Conservation (phyloP, 1,284 basidiomycete species). For the Takashimella koratensis region DNA sequence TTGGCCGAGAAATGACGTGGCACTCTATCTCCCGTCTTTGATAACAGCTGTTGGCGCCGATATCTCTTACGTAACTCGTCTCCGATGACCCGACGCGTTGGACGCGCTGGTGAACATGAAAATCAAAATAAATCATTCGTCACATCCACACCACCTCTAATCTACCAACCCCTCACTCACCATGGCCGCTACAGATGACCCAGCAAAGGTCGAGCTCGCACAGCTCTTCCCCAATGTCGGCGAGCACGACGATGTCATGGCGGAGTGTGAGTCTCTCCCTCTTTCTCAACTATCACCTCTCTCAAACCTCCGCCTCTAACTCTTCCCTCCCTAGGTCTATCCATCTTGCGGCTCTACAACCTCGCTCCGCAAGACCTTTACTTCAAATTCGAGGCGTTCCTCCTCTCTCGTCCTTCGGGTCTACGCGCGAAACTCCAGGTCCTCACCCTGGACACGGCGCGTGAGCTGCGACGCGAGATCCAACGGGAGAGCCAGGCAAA, state of each 20-base stretch:
- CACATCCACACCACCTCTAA: constrained; percentile 37
- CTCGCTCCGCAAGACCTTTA: constrained; percentile 46
- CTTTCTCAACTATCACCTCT: too few relatives aligned
- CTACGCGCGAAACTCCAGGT: constrained; percentile 39
- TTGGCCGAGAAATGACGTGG: too few relatives aligned
- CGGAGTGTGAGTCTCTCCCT: constrained; percentile 30
- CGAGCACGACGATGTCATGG: constrained; percentile 44
- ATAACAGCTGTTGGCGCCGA: too few relatives aligned
- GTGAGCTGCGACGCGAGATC: constrained; percentile 48
- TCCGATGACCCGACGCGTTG: background rate
- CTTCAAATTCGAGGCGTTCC: constrained; percentile 52
- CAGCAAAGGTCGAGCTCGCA: constrained; percentile 26
- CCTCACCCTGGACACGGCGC: constrained; percentile 42
- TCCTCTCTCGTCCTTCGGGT: constrained; percentile 44
- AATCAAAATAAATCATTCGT: constrained; percentile 23
- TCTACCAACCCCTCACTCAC: too few relatives aligned
- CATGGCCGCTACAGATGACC: constrained; percentile 24
- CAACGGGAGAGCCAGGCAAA: constrained; percentile 43
- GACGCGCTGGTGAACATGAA: background rate
- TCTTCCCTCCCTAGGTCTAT: constrained; percentile 32
- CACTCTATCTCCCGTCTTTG: too few relatives aligned
- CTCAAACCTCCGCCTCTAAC: too few relatives aligned
- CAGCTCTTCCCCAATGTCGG: constrained; percentile 31
- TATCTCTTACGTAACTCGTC: too few relatives aligned
- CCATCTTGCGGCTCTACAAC: constrained; percentile 44